Conservation (phyloP, 805 yeast genomes). For the Kodamaea fukazawae region DNA sequence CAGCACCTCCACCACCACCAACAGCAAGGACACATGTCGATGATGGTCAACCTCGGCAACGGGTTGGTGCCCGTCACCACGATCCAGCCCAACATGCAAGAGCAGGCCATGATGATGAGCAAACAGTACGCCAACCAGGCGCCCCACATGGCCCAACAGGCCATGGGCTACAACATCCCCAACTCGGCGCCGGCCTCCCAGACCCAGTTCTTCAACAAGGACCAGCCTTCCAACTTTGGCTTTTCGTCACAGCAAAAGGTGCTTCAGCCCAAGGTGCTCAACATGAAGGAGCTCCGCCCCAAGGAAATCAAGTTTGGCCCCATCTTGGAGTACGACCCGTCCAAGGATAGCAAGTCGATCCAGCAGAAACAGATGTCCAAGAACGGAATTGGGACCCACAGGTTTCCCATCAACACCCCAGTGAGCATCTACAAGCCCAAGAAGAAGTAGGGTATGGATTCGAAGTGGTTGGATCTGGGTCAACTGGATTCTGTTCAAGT, state of each 20-base stretch:
- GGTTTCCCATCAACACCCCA: conserved; percentile 31
- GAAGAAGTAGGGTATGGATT: conserved; percentile 18
- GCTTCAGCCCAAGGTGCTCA: conserved; percentile 10
- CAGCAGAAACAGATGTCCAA: conserved; percentile 17
- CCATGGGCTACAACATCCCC: conserved; percentile 11
- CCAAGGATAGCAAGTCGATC: conserved; percentile 22
- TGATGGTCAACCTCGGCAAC: conserved; percentile 21
- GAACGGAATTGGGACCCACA: conserved; percentile 23
- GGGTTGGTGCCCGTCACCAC: conserved; percentile 19
- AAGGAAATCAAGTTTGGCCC: conserved; percentile 38
- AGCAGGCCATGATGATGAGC: conserved; percentile 17
- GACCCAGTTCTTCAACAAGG: conserved; percentile 9
- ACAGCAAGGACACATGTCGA: conserved; percentile 7
- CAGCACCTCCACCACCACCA: conserved; percentile 5
- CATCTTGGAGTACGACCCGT: conserved; percentile 40
- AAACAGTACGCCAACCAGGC: conserved; percentile 12
- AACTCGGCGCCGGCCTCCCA: conserved; percentile 24
- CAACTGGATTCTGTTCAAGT: too few relatives aligned
- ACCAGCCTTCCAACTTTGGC: conserved; percentile 1
- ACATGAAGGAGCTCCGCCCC: conserved; percentile 23
- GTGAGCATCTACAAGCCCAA: conserved; percentile 36
- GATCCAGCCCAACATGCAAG: conserved; percentile 18
- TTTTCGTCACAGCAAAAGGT: conserved; percentile 3
- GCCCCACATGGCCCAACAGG: conserved; percentile 11
- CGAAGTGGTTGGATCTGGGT: too few relatives aligned